Conservation (phyloP, 2,329 filamentous ascomycete genomes). For the Talaromyces sp. region DNA sequence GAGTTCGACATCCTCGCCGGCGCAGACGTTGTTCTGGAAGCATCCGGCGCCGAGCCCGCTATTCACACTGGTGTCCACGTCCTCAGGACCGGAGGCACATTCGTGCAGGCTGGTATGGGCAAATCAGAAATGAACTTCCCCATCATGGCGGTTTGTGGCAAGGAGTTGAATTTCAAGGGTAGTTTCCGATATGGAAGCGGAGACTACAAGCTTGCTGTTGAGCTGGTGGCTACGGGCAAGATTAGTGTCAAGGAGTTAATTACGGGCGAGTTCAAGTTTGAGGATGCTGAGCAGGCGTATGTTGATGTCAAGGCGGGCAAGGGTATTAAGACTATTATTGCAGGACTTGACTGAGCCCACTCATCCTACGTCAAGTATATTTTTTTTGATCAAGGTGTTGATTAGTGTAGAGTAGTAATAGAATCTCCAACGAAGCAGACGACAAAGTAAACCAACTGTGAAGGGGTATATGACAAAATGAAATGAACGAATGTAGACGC, state of each 20-base stretch:
- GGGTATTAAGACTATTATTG: constrained; percentile 51
- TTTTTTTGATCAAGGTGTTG: not conserved
- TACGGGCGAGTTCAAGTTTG: constrained; percentile 72
- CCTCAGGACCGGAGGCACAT: constrained; percentile 69
- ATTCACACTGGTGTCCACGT: constrained; percentile 73
- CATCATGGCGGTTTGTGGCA: constrained; percentile 83
- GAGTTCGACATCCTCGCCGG: constrained; percentile 63
- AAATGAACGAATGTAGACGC: constrained; percentile 7
- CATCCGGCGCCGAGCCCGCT: constrained; percentile 72
- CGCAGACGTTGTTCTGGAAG: constrained; percentile 77
- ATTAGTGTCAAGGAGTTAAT: constrained; percentile 77
- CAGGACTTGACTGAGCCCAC: constrained; percentile 33
- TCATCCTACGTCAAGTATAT: no score
- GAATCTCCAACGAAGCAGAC: not conserved
- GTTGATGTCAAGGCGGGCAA: constrained; percentile 81
- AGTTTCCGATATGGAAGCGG: constrained; percentile 87
- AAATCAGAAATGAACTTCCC: constrained; percentile 84
- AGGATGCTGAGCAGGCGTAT: constrained; percentile 82
- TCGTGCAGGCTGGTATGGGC: constrained; percentile 89
- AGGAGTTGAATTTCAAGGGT: constrained; percentile 83
- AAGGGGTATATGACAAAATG: constrained; percentile 13
- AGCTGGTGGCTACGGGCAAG: constrained; percentile 69
- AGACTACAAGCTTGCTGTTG: constrained; percentile 81
- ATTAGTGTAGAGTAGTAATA: constrained; percentile 5
- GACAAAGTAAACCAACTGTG: constrained; percentile 16